Percentiles rank a stretch among this genome's conserved stretches.
Evolutionary conservation across 352 stramenopile species (phyloP).

Genomic region (Globisporangium abappressorium): DNA sequence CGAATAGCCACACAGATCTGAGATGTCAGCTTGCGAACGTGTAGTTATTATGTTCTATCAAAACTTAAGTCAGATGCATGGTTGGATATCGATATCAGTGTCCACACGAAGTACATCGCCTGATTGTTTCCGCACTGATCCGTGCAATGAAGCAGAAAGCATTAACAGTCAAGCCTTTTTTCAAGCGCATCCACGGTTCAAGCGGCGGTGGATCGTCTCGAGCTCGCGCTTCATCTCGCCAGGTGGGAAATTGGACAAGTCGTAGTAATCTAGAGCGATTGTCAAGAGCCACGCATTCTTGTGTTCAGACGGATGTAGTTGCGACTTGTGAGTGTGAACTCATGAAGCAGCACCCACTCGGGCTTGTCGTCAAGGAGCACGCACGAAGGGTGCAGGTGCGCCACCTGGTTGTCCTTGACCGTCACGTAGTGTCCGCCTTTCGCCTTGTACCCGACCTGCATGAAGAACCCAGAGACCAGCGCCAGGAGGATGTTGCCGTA

Average conservation of each 20-base stretch:
- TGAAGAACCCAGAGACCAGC: slow-evolving; percentile 97
- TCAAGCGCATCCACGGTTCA: slow-evolving; percentile 17
- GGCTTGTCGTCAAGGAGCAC: slow-evolving; percentile 93
- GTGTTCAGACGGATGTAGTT: slow-evolving; percentile 99
- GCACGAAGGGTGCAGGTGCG: slow-evolving; percentile 96
- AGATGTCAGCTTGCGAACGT: no score
- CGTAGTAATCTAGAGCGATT: slow-evolving; percentile 96
- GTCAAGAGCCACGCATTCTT: slow-evolving; percentile 82
- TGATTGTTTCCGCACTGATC: no score
- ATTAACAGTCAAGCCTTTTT: no score
- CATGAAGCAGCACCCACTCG: slow-evolving; percentile 95
- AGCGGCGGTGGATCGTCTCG: slow-evolving; percentile 79
- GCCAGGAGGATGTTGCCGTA: slow-evolving; percentile 93
- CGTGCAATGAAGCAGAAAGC: no score
- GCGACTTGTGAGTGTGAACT: slow-evolving; percentile 98
- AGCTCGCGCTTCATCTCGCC: slow-evolving; percentile 95
- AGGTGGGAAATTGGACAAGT: slow-evolving; percentile 96
- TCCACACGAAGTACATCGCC: no score
- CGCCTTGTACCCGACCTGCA: slow-evolving; percentile 92
- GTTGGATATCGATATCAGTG: no score
- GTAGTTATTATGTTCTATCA: no score
- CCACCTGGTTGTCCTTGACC: slow-evolving; percentile 99
- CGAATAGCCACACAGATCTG: no score
- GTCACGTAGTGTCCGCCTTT: slow-evolving; percentile 95
- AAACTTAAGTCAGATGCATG: no score